These are phyloP conservation scores for Hymenoscyphus scutula DNA, from an alignment of 2,329 filamentous ascomycete genomes.

Conservation along the genomic window DNA sequence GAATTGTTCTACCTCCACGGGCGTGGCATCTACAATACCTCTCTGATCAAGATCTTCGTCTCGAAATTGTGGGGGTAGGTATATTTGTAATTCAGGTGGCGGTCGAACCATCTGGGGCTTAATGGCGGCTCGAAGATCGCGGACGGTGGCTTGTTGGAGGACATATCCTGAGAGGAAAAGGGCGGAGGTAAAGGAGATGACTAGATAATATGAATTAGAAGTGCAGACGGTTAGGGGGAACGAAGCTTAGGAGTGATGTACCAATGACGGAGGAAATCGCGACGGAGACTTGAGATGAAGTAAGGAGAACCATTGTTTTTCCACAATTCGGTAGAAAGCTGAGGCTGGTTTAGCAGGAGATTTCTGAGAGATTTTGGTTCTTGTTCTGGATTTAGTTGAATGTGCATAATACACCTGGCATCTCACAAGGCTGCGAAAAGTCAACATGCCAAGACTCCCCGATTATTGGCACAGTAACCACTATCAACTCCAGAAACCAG, in stretches of 20 bases:
- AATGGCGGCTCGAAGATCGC: slow-evolving; percentile 72
- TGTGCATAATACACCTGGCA: too few relatives aligned
- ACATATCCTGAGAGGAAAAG: slow-evolving; percentile 87
- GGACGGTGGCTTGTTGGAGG: slow-evolving; percentile 82
- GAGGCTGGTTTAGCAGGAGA: neutral
- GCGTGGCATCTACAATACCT: slow-evolving; percentile 13
- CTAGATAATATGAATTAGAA: slow-evolving; percentile 40
- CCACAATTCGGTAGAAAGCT: neutral
- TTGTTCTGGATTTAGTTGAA: too few relatives aligned
- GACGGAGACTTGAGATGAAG: slow-evolving; percentile 68
- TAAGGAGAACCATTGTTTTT: slow-evolving; percentile 49
- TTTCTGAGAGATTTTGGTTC: neutral
- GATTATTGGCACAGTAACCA: slow-evolving; percentile 3
- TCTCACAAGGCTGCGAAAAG: neutral
- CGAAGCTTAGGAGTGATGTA: slow-evolving; percentile 38
- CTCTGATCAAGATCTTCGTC: slow-evolving; percentile 21
- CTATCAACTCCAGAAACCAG: too few relatives aligned
- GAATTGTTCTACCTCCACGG: slow-evolving; percentile 14
- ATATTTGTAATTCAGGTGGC: slow-evolving; percentile 19
- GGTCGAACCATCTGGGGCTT: slow-evolving; percentile 29
- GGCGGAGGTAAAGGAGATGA: slow-evolving; percentile 74
- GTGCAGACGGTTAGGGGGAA: too few relatives aligned
- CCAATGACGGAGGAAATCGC: slow-evolving; percentile 62
- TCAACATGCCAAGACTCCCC: neutral
- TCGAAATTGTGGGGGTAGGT: slow-evolving; percentile 26